phyloP scores from a whole-genome alignment of 2,329 filamentous ascomycete genomes.

The Pestalotiopsis sp. region DNA sequence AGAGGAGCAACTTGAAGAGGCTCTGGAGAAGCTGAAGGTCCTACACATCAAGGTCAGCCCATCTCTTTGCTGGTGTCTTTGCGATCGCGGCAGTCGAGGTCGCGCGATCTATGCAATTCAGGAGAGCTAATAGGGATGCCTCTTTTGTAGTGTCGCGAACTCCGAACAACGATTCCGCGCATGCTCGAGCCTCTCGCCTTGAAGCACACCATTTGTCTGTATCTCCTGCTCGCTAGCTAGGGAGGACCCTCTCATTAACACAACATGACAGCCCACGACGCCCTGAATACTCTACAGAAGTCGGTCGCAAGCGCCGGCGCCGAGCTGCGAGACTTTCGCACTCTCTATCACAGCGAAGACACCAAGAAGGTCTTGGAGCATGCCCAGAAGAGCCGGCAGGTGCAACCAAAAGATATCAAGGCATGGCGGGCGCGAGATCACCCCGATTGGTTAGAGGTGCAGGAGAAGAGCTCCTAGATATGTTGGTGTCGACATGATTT shows the following conservation, averaged over 20 bases:
- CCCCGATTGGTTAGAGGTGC: conserved; percentile 55
- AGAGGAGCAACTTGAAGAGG: conserved; percentile 52
- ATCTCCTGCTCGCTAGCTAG: not conserved
- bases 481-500: not conserved
- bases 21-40: conserved; percentile 53
- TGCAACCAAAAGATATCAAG: conserved; percentile 59
- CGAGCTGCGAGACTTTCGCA: conserved; percentile 55
- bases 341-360: conserved; percentile 48
- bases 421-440: conserved; percentile 62
- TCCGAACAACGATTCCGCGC: conserved; percentile 52
- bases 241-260: no score
- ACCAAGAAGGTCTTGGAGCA: conserved; percentile 54
- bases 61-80: not conserved
- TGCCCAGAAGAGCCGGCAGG: conserved; percentile 53
- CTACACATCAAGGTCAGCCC: conserved; percentile 52
- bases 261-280: conserved; percentile 45
- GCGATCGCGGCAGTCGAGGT: no score
- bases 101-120: not conserved
- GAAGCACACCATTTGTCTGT: conserved; percentile 54
- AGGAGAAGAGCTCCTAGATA: conserved; percentile 4
- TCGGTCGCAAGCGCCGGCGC: conserved; percentile 48
- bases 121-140: not conserved
- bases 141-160: conserved; percentile 43
- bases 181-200: conserved; percentile 54
- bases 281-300: conserved; percentile 50